Evolutionary conservation across 371 early-diverging fungal genomes (phyloP), one percentile per base, ranked within the genome.

Genomic region (Mortierella sp.): DNA sequence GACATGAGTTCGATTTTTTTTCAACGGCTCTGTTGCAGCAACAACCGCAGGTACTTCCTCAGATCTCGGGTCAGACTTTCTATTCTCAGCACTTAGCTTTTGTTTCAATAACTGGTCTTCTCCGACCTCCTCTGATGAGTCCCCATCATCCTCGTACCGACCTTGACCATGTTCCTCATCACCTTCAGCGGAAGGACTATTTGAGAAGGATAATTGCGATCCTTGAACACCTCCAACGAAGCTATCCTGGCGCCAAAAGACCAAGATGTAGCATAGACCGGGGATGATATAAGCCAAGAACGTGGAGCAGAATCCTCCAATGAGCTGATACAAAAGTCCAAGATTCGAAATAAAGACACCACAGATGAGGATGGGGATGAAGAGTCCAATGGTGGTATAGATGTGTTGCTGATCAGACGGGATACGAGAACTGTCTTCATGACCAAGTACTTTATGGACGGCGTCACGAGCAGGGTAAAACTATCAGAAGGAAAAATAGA

Each of bases 251-350:
- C 37, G 37, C 71, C 62, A 75, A 51, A 82, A 82, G 50, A 61
- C 68, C 37, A 79, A 58, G 2, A 86, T 67, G 64, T 84, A 88
- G 21, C 83, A 79, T 23, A 70, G 37, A 4, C 82, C 83, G 1
- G 89, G 89, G n/a, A 87, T 61, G 44, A 87, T 84, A 46, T 87
- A 88, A 4, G 89, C 87, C 31, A 88, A 57, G 55, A 72, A 84
- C 0, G 87, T 82, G 0, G 83, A 81, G 8, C 86, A 83, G 42
- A 88, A 70, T 1, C 87, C 87, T 60, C 89, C 89, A 37, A 87
- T 81, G 23, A 86, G 50, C 12, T 85, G 81, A 64, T 86, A 87
- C 11, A 86, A 79, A 46, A 84, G 81, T 23, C 89, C 87, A 2
- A 88, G 75, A 8, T 83, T 81, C 4, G 73, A 60, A 8, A 87